A percentile compares a stretch with the other conserved stretches of the same genome.
phyloP scores from a whole-genome alignment of 2,329 filamentous ascomycete genomes.

The Mariannaea sp. region DNA sequence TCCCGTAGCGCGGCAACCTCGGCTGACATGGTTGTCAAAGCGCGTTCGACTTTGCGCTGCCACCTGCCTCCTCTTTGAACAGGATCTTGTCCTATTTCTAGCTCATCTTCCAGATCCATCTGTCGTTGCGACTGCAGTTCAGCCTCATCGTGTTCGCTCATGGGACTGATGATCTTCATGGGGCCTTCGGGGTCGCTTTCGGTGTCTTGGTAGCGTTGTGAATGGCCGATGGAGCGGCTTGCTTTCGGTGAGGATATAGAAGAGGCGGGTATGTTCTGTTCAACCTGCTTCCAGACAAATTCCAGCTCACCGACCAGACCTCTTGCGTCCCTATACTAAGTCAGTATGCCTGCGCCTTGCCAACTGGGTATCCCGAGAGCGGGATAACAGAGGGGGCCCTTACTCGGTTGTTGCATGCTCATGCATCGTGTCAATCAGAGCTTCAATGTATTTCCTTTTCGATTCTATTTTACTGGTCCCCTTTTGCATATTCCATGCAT shows the following conservation, averaged over 20 bases:
- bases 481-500: conserved; percentile 91
- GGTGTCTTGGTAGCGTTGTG: conserved; percentile 53
- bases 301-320: conserved; percentile 94
- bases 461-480: conserved; percentile 87
- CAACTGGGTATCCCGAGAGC: neutral
- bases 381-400: too few species aligned
- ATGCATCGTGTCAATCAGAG: conserved; percentile 96
- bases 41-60: conserved; percentile 81
- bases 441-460: conserved; percentile 91
- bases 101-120: conserved; percentile 52
- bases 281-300: conserved; percentile 99
- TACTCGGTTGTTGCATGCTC: conserved; percentile 85
- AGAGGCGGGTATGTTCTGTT: conserved; percentile 76
- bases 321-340: conserved; percentile 67
- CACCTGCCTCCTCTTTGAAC: conserved; percentile 60
- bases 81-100: conserved; percentile 43
- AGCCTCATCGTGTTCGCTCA: conserved; percentile 80
- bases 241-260: conserved; percentile 61
- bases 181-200: conserved; percentile 57
- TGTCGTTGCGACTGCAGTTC: conserved; percentile 58
- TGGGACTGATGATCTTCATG: conserved; percentile 78
- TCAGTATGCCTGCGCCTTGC: conserved; percentile 26
- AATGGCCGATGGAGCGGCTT: conserved; percentile 39
- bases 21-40: conserved; percentile 85
- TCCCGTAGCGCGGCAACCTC: conserved; percentile 92